Conservation (phyloP, 257 asterid genomes). For the Craterostigma plantagineum region DNA sequence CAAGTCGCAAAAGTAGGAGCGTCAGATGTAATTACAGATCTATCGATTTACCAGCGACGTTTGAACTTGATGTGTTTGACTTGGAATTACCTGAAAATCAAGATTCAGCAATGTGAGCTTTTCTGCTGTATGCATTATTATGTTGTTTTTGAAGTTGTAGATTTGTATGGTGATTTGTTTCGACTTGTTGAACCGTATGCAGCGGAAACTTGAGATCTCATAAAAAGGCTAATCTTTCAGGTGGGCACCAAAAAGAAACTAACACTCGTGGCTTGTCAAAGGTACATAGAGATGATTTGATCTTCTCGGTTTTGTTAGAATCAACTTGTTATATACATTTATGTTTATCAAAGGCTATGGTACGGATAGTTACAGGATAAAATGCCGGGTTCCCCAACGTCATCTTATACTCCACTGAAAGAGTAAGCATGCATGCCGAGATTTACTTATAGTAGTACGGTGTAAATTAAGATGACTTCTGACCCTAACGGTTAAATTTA, state of each 20-base stretch:
- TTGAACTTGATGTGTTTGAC: conserved; percentile 84
- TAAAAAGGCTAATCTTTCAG: conserved; percentile 15
- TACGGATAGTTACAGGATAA: conserved; percentile 14
- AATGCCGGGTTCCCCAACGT: conserved; percentile 14
- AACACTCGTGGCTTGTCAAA: conserved; percentile 17
- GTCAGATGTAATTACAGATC: conserved; percentile 12
- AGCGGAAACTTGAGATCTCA: too few relatives aligned
- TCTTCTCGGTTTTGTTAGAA: conserved; percentile 2
- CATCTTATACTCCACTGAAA: conserved; percentile 37
- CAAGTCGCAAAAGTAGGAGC: conserved; percentile 9
- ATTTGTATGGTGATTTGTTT: conserved; percentile 8
- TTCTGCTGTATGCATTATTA: not conserved
- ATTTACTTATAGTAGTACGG: too few relatives aligned
- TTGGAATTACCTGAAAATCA: conserved; percentile 36
- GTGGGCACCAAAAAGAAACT: conserved; percentile 15
- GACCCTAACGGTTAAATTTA: conserved; percentile 6
- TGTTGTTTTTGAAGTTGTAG: conserved; percentile 7
- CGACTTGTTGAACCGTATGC: too few relatives aligned
- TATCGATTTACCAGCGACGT: conserved; percentile 41
- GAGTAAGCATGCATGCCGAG: too few relatives aligned
- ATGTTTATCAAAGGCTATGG: not conserved
- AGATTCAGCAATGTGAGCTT: conserved; percentile 34
- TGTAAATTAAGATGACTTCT: conserved; percentile 1
- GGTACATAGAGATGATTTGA: conserved; percentile 22
- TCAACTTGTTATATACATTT: not conserved